Conservation (phyloP, 306 rosid species). For the Lathyrus aphaca region DNA sequence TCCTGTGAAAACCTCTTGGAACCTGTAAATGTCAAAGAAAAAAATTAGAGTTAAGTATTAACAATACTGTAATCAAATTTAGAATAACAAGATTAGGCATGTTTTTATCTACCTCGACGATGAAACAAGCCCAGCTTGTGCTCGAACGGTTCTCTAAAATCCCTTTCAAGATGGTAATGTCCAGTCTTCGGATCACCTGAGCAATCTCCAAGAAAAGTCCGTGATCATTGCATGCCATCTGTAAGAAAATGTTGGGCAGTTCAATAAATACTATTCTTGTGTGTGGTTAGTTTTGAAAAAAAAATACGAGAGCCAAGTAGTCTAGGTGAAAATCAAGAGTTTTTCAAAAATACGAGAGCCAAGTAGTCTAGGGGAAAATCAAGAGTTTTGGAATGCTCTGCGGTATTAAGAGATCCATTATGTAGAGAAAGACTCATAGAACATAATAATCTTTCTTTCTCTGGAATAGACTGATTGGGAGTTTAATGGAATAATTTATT, state of each 20-base stretch:
- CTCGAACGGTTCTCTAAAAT: conserved; percentile 55
- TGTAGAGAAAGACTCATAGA: not conserved
- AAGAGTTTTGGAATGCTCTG: not conserved
- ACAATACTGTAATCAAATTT: not conserved
- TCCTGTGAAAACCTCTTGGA: conserved; percentile 83
- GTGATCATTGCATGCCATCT: conserved; percentile 67
- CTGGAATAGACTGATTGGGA: too few relatives aligned
- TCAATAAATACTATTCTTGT: conserved; percentile 1
- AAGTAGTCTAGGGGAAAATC: not conserved
- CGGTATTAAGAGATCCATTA: not conserved
- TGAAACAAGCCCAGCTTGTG: conserved; percentile 70
- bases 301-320: conserved; percentile 1
- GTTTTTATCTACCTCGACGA: conserved; percentile 65
- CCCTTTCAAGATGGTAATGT: conserved; percentile 76
- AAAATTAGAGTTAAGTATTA: not conserved
- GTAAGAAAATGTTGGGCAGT: conserved; percentile 19
- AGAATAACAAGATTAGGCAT: not conserved
- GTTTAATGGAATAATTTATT: too few relatives aligned
- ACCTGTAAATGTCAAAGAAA: conserved; percentile 49
- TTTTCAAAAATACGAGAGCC: conserved; percentile 1
- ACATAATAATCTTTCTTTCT: not conserved
- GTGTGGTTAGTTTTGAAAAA: not conserved
- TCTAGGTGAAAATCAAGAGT: not conserved
- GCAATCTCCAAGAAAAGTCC: conserved; percentile 85
- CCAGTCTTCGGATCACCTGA: conserved; percentile 61